Percentiles rank a stretch among this genome's conserved stretches.
Conservation (phyloP, 495 filamentous ascomycete species). For the Pyrenopolyporus hunteri region DNA sequence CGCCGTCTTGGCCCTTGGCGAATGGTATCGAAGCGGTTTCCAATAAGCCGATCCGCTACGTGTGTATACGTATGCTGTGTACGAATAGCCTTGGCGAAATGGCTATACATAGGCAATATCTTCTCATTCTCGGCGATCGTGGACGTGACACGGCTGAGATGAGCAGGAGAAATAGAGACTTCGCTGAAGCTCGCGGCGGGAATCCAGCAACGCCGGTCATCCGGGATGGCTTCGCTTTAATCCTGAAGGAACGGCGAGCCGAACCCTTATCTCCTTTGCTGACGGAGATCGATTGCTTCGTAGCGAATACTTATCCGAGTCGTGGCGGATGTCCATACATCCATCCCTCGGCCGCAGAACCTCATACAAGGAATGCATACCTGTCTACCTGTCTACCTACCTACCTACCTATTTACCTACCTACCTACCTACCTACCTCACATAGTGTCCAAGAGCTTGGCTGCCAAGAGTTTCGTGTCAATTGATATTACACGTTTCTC, state of each 20-base stretch:
- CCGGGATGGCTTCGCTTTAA: background rate
- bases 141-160: slow-evolving; percentile 6
- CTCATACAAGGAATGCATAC: too few relatives aligned
- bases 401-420: too few relatives aligned
- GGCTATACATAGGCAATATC: slow-evolving; percentile 31
- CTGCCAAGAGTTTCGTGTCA: slow-evolving; percentile 36
- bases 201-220: slow-evolving; percentile 10
- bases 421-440: too few relatives aligned
- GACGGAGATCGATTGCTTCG: too few relatives aligned
- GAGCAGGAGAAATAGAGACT: background rate
- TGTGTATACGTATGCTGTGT: slow-evolving; percentile 28
- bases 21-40: slow-evolving; percentile 30
- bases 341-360: too few relatives aligned
- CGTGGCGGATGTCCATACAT: too few relatives aligned
- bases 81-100: slow-evolving; percentile 32
- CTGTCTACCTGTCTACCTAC: too few relatives aligned
- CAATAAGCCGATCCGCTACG: slow-evolving; percentile 34
- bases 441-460: slow-evolving; percentile 29
- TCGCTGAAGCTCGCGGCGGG: slow-evolving; percentile 20
- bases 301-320: too few relatives aligned
- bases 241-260: background rate
- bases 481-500: slow-evolving; percentile 27
- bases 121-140: slow-evolving; percentile 25
- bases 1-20: slow-evolving; percentile 37
- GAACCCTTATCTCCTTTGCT: too few relatives aligned